Evolutionary conservation across 768 basidiomycete genomes (phyloP).

Genomic region (Amanita rimosa): DNA sequence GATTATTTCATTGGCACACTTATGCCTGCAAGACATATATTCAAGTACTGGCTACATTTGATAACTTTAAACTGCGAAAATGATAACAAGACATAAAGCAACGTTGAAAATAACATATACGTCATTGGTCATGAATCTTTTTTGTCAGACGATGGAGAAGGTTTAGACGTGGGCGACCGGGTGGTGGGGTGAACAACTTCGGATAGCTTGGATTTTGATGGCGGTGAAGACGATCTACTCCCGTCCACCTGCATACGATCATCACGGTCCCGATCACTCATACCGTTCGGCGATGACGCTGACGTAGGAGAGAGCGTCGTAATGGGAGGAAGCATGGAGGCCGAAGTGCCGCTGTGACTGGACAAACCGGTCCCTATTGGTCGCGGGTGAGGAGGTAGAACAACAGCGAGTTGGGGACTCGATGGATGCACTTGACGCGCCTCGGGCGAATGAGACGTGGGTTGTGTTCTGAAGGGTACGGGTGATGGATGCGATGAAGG

Average conservation of each 20-base stretch:
- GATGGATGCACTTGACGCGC: slow-evolving; percentile 37
- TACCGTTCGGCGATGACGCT: slow-evolving; percentile 36
- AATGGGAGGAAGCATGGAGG: slow-evolving; percentile 54
- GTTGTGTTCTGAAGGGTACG: slow-evolving; percentile 63
- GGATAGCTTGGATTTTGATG: slow-evolving; percentile 40
- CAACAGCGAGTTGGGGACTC: slow-evolving; percentile 45
- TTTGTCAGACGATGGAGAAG: slow-evolving; percentile 44
- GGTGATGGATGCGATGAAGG: slow-evolving; percentile 60
- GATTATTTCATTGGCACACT: no score
- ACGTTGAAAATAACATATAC: slow-evolving; percentile 7
- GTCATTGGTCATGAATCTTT: slow-evolving; percentile 16
- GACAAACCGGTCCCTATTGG: slow-evolving; percentile 50
- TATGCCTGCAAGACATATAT: neutral
- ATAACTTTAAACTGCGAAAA: slow-evolving; percentile 1
- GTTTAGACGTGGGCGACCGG: slow-evolving; percentile 40
- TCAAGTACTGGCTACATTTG: slow-evolving; percentile 1
- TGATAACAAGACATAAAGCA: slow-evolving; percentile 5
- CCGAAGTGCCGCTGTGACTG: slow-evolving; percentile 23
- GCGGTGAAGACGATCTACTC: slow-evolving; percentile 38
- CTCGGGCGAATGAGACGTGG: slow-evolving; percentile 60
- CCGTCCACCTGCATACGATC: slow-evolving; percentile 47
- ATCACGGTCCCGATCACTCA: slow-evolving; percentile 28
- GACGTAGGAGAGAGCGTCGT: slow-evolving; percentile 56
- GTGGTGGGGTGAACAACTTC: slow-evolving; percentile 38
- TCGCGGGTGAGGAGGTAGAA: slow-evolving; percentile 65